Evolutionary conservation across 495 filamentous ascomycete genomes (phyloP), one percentile per base, ranked within the genome.

Genomic region (Recurvomyces mirabilis): DNA sequence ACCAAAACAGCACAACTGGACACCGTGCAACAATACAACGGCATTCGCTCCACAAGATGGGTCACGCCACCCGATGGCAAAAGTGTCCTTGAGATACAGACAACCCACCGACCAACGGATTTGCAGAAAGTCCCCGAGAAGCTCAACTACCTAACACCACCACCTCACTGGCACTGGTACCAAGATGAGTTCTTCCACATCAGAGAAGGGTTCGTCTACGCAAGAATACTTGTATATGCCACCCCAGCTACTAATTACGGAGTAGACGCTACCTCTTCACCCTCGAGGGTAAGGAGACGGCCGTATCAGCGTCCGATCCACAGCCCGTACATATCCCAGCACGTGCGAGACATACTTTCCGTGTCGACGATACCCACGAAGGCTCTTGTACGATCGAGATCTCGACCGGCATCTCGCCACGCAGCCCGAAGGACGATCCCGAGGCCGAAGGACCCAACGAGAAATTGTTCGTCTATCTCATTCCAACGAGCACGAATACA

Each of bases 131-230:
- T 36, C 5, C 38, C 46, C 11, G 30, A 41, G 2, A 30, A 29
- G 12, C 30, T 30, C 21, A 42, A 41, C 18, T 41, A 35, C 12
- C 22, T 49, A 1, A 49, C 37, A 12, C 46, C 46, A 1, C 46
- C 46, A 13, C 30, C 25, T 21, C 46, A 49, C 21, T 49, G 46
- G 46, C 46, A 49, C 19, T 49, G 46, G 46, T 49, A 49, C 18
- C 46, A 49, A 22, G 46, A 49, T 3, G 46, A 49, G 30, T 49
- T 19, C 38, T 49, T 49, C 17, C 31, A 49, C 24, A 23, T 49
- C 1, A 41, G 19, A 24, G 38, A 49, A 42, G 46, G 46, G 46
- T 49, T 15, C n/a, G 46, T 28, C 20, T 26, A 2, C 5, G 18
- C 18, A 12, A 34, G 7, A 9, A 28, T 25, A 29, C 5, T 36